phyloP scores from a whole-genome alignment of 768 basidiomycete genomes.

The Russula vinacea region DNA sequence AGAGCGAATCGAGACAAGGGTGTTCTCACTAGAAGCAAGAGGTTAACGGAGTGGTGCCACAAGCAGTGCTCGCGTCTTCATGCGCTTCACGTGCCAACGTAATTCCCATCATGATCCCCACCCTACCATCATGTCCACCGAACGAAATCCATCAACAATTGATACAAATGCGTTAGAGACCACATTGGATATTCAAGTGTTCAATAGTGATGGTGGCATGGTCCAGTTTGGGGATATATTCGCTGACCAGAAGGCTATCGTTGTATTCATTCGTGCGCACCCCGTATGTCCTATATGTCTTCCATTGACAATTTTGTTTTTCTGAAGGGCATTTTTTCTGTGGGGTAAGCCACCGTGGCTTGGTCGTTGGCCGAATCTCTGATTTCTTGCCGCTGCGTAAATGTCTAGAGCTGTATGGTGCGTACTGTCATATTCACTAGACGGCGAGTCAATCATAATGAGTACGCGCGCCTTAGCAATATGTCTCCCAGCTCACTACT shows the following conservation, averaged over 20 bases:
- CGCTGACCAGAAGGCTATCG: conserved; percentile 18
- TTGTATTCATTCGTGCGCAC: conserved; percentile 27
- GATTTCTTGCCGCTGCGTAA: not conserved
- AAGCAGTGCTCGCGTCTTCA: too few relatives aligned
- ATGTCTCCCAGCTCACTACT: conserved; percentile 22
- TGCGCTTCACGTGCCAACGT: not conserved
- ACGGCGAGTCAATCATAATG: not conserved
- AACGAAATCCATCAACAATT: conserved; percentile 1
- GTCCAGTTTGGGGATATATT: conserved; percentile 26
- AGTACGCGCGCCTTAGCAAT: conserved; percentile 21
- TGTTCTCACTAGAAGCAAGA: too few relatives aligned
- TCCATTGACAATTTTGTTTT: not conserved
- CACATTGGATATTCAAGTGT: conserved; percentile 14
- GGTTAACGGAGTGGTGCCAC: too few relatives aligned
- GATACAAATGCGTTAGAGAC: conserved; percentile 14
- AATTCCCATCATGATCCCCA: not conserved
- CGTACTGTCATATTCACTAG: not conserved
- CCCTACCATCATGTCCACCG: conserved; percentile 23
- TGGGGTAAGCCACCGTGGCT: conserved; percentile 9
- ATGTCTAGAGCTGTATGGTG: conserved; percentile 20
- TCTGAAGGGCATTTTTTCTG: conserved; percentile 31
- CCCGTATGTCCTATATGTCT: not conserved
- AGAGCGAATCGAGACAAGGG: too few relatives aligned
- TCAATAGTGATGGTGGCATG: conserved; percentile 13
- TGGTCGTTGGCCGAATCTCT: not conserved